Evolutionary conservation across 441 rosid genomes (phyloP).

Genomic region (Manihot esculenta): DNA sequence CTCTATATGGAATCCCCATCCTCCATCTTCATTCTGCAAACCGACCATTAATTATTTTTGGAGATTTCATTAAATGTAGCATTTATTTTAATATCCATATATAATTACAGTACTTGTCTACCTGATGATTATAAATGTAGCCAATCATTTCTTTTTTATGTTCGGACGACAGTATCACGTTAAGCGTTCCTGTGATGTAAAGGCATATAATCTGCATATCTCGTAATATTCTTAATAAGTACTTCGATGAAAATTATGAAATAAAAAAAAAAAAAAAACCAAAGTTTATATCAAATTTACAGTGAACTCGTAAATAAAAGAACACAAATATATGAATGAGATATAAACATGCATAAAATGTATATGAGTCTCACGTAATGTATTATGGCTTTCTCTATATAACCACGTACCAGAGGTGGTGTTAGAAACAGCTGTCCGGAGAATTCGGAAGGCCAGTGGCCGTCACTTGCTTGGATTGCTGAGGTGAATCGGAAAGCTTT

Average conservation of each 20-base stretch:
- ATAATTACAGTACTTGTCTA: background rate
- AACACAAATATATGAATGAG: too few species aligned
- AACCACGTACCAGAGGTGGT: constrained; percentile 34
- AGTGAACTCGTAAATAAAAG: too few species aligned
- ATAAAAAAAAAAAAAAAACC: too few species aligned
- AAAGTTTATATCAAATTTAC: too few species aligned
- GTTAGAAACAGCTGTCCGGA: constrained; percentile 49
- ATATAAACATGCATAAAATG: too few species aligned
- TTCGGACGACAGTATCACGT: constrained; percentile 41
- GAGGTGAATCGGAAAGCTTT: constrained; percentile 45
- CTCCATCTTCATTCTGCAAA: constrained; percentile 76
- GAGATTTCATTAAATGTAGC: too few species aligned
- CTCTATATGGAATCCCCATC: constrained; percentile 76
- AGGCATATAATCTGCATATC: constrained; percentile 53
- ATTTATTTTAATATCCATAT: too few species aligned
- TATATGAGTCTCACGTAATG: too few species aligned
- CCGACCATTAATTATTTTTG: background rate
- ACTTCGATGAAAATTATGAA: too few species aligned
- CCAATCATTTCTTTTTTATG: constrained; percentile 63
- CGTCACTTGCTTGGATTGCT: constrained; percentile 56
- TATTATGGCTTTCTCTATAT: background rate
- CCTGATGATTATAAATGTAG: constrained; percentile 66
- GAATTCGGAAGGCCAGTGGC: constrained; percentile 74
- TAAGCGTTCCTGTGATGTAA: constrained; percentile 46
- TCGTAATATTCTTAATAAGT: background rate